Conservation (phyloP, 2,329 filamentous ascomycete genomes). For the Rhynchosporium graminicola region DNA sequence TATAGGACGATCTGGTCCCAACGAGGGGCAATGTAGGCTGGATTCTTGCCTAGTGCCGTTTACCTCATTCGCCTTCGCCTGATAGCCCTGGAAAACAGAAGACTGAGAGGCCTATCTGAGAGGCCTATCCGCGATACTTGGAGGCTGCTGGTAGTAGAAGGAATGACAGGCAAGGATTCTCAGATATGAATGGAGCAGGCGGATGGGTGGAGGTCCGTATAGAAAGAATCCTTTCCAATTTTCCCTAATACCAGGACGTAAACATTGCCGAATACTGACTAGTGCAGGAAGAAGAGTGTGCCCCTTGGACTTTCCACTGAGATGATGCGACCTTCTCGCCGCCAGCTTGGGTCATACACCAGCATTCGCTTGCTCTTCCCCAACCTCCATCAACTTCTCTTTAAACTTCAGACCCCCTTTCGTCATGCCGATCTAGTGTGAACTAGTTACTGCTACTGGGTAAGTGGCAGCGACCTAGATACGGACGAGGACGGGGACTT, state of each 20-base stretch:
- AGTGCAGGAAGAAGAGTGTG: neutral
- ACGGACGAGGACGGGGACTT: constrained; percentile 24
- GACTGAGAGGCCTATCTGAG: neutral
- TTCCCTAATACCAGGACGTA: constrained; percentile 7
- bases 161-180: too few species aligned
- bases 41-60: constrained; percentile 3
- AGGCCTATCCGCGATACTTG: constrained; percentile 15
- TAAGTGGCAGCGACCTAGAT: constrained; percentile 18
- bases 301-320: too few species aligned
- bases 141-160: constrained; percentile 17
- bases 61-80: neutral
- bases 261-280: constrained; percentile 14
- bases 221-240: constrained; percentile 15
- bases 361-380: neutral
- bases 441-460: constrained; percentile 6
- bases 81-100: neutral
- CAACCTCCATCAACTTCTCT: neutral
- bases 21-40: constrained; percentile 8
- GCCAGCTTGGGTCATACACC: constrained; percentile 1
- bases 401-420: constrained; percentile 2
- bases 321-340: neutral
- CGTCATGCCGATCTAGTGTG: constrained; percentile 12
- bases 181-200: neutral
- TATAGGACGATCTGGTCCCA: neutral
- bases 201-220: constrained; percentile 15